Evolutionary conservation across 1,284 basidiomycete species (phyloP).

Genomic region (Rhizoctonia solani): DNA sequence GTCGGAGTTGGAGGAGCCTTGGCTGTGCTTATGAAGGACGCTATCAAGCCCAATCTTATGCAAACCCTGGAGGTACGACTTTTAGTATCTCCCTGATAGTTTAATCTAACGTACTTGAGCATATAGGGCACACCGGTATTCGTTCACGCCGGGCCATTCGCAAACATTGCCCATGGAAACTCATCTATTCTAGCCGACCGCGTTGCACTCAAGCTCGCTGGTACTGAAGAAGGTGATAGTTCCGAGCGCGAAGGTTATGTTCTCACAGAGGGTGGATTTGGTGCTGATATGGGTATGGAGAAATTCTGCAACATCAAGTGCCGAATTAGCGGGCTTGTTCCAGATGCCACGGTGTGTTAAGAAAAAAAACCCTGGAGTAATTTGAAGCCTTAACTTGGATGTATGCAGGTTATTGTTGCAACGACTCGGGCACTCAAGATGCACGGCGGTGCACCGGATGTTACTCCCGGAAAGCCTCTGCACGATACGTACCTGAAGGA

Average conservation of each 20-base stretch:
- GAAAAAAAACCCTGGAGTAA: background rate
- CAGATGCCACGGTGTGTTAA: conserved; percentile 72
- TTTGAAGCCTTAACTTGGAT: background rate
- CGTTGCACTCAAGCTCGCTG: conserved; percentile 95
- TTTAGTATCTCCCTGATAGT: background rate
- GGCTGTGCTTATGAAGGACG: conserved; percentile 97
- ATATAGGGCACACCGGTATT: conserved; percentile 92
- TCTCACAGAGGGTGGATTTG: conserved; percentile 97
- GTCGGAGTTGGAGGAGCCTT: conserved; percentile 95
- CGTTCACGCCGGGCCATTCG: conserved; percentile 98
- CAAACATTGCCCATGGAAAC: conserved; percentile 99
- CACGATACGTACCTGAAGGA: conserved; percentile 94
- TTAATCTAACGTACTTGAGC: conserved; percentile 12
- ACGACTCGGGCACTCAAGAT: conserved; percentile 98
- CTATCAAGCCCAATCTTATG: conserved; percentile 99
- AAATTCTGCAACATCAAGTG: conserved; percentile 99
- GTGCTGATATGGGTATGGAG: conserved; percentile 99
- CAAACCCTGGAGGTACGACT: conserved; percentile 82
- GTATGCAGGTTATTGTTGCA: conserved; percentile 77
- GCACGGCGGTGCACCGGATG: conserved; percentile 98
- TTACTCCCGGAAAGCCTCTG: conserved; percentile 93
- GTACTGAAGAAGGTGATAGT: conserved; percentile 90
- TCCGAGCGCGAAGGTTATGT: conserved; percentile 88
- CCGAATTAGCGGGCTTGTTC: conserved; percentile 87
- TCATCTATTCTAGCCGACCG: conserved; percentile 97